A percentile compares a stretch with the other conserved stretches of the same genome.
phyloP scores from a whole-genome alignment of 2,329 filamentous ascomycete species.

The Alternaria novae-zelandiae region DNA sequence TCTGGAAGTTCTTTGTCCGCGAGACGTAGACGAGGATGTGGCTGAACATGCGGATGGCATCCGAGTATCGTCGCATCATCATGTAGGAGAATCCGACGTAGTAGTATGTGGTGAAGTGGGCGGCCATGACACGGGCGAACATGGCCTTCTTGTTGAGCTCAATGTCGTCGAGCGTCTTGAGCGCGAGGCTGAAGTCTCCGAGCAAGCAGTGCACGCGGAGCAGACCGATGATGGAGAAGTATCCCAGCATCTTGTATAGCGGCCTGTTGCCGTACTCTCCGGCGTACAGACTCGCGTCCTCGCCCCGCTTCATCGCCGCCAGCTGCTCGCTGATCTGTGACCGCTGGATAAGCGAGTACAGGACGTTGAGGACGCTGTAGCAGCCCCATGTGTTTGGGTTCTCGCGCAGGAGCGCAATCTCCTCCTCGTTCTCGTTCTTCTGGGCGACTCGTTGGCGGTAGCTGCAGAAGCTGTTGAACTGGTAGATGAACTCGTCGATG shows the following conservation, averaged over 20 bases:
- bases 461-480: slow-evolving; percentile 99
- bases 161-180: slow-evolving; percentile 99
- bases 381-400: slow-evolving; percentile 99
- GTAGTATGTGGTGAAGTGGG: slow-evolving; percentile 99
- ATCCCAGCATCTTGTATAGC: slow-evolving; percentile 97
- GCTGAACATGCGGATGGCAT: slow-evolving; percentile 99
- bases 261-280: slow-evolving; percentile 95
- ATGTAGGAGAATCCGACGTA: slow-evolving; percentile 99
- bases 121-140: slow-evolving; percentile 99
- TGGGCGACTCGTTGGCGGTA: slow-evolving; percentile 93
- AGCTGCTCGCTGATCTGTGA: slow-evolving; percentile 99
- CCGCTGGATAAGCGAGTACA: slow-evolving; percentile 98
- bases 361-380: slow-evolving; percentile 98
- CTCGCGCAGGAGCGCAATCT: slow-evolving; percentile 87
- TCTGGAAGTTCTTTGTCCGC: slow-evolving; percentile 99
- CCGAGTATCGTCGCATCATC: slow-evolving; percentile 99
- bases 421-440: slow-evolving; percentile 84
- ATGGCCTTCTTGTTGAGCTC: slow-evolving; percentile 99
- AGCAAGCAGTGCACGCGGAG: slow-evolving; percentile 95
- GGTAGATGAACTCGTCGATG: slow-evolving; percentile 99
- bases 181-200: slow-evolving; percentile 95
- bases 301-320: slow-evolving; percentile 89
- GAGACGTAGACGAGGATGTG: slow-evolving; percentile 99
- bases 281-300: slow-evolving; percentile 85
- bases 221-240: slow-evolving; percentile 98